Base-by-base conservation (phyloP, 2,329 filamentous ascomycete species). In the Paecilomyces niveus region DNA sequence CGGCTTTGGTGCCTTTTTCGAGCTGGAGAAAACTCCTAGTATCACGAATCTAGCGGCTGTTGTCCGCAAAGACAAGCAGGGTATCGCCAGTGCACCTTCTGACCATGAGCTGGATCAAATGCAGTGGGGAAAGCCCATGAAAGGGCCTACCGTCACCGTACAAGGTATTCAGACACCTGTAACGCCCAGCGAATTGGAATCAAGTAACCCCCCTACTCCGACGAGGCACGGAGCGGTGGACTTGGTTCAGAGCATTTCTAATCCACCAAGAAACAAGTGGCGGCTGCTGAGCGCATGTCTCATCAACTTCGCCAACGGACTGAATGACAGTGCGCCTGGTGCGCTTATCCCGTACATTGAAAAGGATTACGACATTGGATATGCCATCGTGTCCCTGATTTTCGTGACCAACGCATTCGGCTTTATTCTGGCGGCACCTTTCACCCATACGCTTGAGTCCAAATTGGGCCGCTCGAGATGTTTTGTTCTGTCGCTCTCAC, bases 321-420 rank as follows among this genome's bases (percentile, higher is more conserved):
- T 94, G 59, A 89, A 85, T 64, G 91, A 95, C 72, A 84, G 85
- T 50, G 86, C 88, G 0, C 85, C 89, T 1, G 90, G 90, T 68
- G 89, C 90, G 10, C 69, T 94, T 58, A 89, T 95, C 64, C 90
- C 90, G 0, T 91, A 91, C 68, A 89, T 95, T 72, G 89, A 93
- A 70, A 79, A 76, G 71, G 84, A 89, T 66, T 95, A 93, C 68
- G 64, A 80, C 59, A 90, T 94, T 58, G 87, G 87, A 50, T 93
- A 94, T 70, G 88, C 86, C 2, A 74, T 90, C 8, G 89, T 94
- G 2, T 93, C 90, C 1, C 78, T 93, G 39, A 89, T 95, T 67
- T 95, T 94, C 76, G 83, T 94, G 31, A 84, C 87, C 52, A 89
- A 89, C 65, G 89, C 90, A 0, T 63, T 87, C 3, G 90, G 90